Percentiles rank a stretch among this genome's conserved stretches.
phyloP scores from a whole-genome alignment of 805 yeast species.

The Starmerella asiatica region DNA sequence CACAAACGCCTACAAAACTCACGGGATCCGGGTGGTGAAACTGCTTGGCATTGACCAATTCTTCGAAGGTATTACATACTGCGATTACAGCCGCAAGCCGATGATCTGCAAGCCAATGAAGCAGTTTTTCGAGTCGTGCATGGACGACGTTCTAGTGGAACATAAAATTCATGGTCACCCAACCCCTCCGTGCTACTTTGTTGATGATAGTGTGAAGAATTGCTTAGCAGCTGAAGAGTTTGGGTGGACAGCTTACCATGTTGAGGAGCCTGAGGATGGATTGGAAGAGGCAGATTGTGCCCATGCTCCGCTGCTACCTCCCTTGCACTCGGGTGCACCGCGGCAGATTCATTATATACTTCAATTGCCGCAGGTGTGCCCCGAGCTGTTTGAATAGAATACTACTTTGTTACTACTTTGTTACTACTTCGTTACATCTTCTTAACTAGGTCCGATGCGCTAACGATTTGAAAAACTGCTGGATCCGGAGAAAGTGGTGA shows the following conservation, averaged over 20 bases:
- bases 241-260: conserved; percentile 65
- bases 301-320: conserved; percentile 42
- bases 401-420: not conserved
- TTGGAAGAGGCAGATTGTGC: conserved; percentile 39
- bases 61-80: conserved; percentile 86
- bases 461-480: not conserved
- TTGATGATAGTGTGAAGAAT: conserved; percentile 78
- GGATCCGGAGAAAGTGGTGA: not conserved
- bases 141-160: conserved; percentile 48
- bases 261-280: conserved; percentile 46
- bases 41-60: conserved; percentile 81
- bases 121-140: conserved; percentile 43
- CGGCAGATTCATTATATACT: conserved; percentile 43
- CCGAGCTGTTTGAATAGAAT: conserved; percentile 35
- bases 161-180: not conserved
- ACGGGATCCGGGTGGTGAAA: conserved; percentile 66
- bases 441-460: not conserved
- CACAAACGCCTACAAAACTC: conserved; percentile 88
- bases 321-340: conserved; percentile 28
- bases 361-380: conserved; percentile 39
- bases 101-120: conserved; percentile 84
- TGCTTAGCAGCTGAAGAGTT: conserved; percentile 56
- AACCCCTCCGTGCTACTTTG: conserved; percentile 44
- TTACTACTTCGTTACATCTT: not conserved
- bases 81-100: conserved; percentile 58